Evolutionary conservation across 805 yeast species (phyloP), one percentile per base, ranked within the genome.

Genomic region (Candida ovalis): DNA sequence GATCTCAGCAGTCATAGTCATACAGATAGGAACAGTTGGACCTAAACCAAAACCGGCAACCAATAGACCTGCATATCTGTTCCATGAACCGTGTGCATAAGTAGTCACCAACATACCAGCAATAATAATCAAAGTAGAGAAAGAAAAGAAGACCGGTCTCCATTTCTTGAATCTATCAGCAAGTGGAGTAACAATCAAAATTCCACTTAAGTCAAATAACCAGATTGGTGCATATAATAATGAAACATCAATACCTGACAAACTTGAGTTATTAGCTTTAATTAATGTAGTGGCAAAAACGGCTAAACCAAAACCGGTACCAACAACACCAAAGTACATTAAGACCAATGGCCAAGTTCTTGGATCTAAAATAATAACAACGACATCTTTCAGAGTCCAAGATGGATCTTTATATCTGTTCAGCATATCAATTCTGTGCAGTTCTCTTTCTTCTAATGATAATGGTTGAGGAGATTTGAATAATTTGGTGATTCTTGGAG

Each of bases 251-350:
- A 89, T 85, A 2, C 88, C 80, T 2, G 81, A 66, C 53, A 86
- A 71, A 6, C 61, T 55, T 2, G 92, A 84, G 61, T 86, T 81
- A 53, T 84, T 81, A 4, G 78, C 76, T 43, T 74, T 66, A 57
- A 88, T 84, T 55, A 88, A 78, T 8, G 92, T 82, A 3, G 96
- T 83, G 4, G 91, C 96, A 66, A 85, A 88, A 19, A 84, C 92
- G 28, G 90, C 90, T 43, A 88, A 70, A 28, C 96, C 96, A 59
- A 77, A 83, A 1, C 96, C 96, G n/a, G 88, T 81, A 42, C 96
- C 96, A 23, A 88, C 96, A 19, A 86, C 96, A 18, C 96, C 96
- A 63, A 88, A 89, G 68, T 88, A 88, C 96, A 88, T 88, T 68
- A 88, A 72, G 40, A 87, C 72, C 50, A 89, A 66, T 1, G 96